Evolutionary conservation across 495 filamentous ascomycete species (phyloP), one percentile per base, ranked within the genome.

Genomic region (Filosporella fistucella): DNA sequence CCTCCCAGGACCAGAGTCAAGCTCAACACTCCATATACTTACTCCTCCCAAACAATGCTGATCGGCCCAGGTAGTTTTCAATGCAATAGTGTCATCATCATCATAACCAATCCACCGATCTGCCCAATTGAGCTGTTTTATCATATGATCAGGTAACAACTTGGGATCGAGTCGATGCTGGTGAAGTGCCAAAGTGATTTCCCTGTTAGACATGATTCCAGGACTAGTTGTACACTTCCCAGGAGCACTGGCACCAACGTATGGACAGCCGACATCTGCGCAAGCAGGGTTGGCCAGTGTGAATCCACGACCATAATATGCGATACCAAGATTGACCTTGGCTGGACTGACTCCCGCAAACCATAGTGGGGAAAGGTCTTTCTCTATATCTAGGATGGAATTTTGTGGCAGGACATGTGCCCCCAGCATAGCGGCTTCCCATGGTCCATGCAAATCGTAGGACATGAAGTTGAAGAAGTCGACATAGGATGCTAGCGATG

Each of bases 401-500:
- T 65, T 66, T 42, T 72, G 66, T 9, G 44, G 4, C 10, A 29
- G 34, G 4, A 51, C 21, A 12, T 35, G 28, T 4, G 47, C 25
- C 1, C 46, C 39, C 8, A 44, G 49, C 10, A 17, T 20, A 22
- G 23, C 17, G 1, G 35, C 32, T 36, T 50, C 51, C 47, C 53
- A 56, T 17, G 53, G 40, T 1, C 46, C 48, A 29, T 51, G 53
- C 11, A 56, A 42, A 34, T 64, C 68, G 33, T 77, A 78, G 12
- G 63, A 51, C 75, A 79, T 77, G 49, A 74, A 62, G 25, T 68
- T 68, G 45, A 78, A 72, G 16, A 58, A 78, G 48, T 76, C 70
- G 6, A 77, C 63, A 41, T 66, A 56, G 2, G 52, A 45, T 18
- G 65, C 57, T 56, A 80, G 63, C 1, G 54, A 61, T 12, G 51